phyloP scores from a whole-genome alignment of 345 rosid species.

The Aegle marmelos region DNA sequence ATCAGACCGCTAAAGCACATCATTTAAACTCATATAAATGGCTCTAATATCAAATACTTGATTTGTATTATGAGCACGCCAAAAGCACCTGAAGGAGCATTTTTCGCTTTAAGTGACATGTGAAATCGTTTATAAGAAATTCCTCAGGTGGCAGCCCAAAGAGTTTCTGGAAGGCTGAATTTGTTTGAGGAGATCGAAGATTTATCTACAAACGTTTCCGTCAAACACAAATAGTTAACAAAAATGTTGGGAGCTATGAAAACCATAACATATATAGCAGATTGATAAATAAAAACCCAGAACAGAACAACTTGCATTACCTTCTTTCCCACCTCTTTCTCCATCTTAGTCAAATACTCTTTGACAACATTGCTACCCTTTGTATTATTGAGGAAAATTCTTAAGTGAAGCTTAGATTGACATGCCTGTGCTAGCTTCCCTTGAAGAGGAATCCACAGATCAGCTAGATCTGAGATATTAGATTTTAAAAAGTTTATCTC shows the following conservation, averaged over 20 bases:
- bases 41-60: neutral
- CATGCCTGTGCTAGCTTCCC: slow-evolving; percentile 92
- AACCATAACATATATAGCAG: neutral
- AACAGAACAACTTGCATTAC: slow-evolving; percentile 31
- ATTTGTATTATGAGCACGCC: neutral
- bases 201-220: slow-evolving; percentile 58
- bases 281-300: slow-evolving; percentile 6
- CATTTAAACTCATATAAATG: neutral
- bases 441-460: slow-evolving; percentile 82
- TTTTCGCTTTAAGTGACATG: slow-evolving; percentile 93
- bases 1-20: neutral
- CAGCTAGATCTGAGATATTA: slow-evolving; percentile 82
- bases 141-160: slow-evolving; percentile 93
- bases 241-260: neutral
- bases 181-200: slow-evolving; percentile 92
- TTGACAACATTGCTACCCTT: slow-evolving; percentile 77
- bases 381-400: slow-evolving; percentile 88
- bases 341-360: slow-evolving; percentile 93
- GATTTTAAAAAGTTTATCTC: slow-evolving; percentile 86
- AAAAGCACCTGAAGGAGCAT: slow-evolving; percentile 86
- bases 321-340: slow-evolving; percentile 98
- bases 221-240: neutral
- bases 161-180: slow-evolving; percentile 95
- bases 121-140: slow-evolving; percentile 94
- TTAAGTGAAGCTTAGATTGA: slow-evolving; percentile 86